Evolutionary conservation across 1,284 basidiomycete genomes (phyloP), one percentile per base, ranked within the genome.

Genomic region (Microstroma glucosiphilum): DNA sequence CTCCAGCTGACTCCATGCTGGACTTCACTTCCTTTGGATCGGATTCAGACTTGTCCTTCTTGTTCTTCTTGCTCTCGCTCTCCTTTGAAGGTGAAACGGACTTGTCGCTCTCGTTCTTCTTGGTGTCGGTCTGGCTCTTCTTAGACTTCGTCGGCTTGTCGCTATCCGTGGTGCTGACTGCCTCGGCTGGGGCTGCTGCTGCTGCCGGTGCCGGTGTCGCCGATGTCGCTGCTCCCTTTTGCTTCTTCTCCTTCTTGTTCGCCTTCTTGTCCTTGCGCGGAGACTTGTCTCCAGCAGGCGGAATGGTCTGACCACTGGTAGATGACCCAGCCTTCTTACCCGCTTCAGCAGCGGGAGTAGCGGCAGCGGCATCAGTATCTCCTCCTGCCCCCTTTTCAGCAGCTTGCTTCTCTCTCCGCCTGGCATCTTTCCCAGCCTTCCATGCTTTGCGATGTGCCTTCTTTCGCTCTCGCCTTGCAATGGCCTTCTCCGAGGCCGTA

Each of bases 381-480:
- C 46, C 54, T 12, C n/a, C 41, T 56, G 54, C 19, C 25, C 7
- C 41, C 25, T n/a, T 25, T 56, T 56, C 54, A 25, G n/a, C 26
- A 19, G n/a, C 41, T 37, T 56, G 26, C 30, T 30, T 56, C 7
- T n/a, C 54, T 13, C 19, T 43, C 17, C 56, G 46, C 19, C 23
- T 25, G 15, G n/a, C 56, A 15, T 42, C 46, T 40, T 42, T 49
- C 41, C 15, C 46, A 6, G 26, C 23, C 46, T 57, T 57, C 41
- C 56, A 49, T 37, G 56, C 56, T 40, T 37, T 57, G 15, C 26
- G 26, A 19, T 17, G 13, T 8, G 56, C 46, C 19, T 23, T 57
- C 56, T 57, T 57, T n/a, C 46, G 40, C 15, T 57, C 56, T 6
- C 26, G 40, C 56, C 56, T 17, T 21, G 40, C 51, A 15, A 23